A percentile compares a stretch with the other conserved stretches of the same genome.
phyloP scores from a whole-genome alignment of 345 rosid species.

The Trapa incisa region DNA sequence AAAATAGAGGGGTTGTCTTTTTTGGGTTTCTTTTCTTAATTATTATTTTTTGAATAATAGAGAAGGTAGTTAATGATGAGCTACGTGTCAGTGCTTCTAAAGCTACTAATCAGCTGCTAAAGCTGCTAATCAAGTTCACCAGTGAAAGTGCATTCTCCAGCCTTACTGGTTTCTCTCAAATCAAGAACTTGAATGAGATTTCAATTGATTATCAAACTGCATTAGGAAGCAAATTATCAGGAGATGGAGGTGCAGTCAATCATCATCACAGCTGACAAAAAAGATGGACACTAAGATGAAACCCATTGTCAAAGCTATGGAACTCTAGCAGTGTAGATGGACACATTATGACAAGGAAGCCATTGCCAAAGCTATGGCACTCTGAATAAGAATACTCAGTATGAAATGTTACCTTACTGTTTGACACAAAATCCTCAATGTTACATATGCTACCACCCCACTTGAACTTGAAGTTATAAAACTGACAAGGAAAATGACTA shows the following conservation, averaged over 20 bases:
- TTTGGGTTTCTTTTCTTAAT: background rate
- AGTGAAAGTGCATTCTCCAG: conserved; percentile 44
- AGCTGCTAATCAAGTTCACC: conserved; percentile 9
- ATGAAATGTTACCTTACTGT: conserved; percentile 16
- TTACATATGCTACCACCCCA: too few relatives aligned
- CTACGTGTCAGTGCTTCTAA: conserved; percentile 11
- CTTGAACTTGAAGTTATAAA: background rate
- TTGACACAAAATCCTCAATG: conserved; percentile 8
- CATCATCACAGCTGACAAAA: too few relatives aligned
- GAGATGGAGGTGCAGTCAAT: too few relatives aligned
- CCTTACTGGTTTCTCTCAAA: background rate
- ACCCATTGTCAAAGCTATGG: too few relatives aligned
- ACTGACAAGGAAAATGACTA: background rate
- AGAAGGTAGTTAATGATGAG: conserved; percentile 11
- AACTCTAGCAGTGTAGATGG: too few relatives aligned
- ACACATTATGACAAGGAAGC: too few relatives aligned
- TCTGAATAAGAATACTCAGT: conserved; percentile 1
- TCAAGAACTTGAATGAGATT: too few relatives aligned
- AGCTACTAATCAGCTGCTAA: too few relatives aligned
- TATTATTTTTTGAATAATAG: background rate
- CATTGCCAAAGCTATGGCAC: too few relatives aligned
- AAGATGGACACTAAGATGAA: too few relatives aligned
- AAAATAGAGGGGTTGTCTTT: conserved; percentile 33
- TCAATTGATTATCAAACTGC: too few relatives aligned
- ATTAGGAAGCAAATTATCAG: too few relatives aligned